These are phyloP conservation scores for Smittium mucronatum DNA, from an alignment of 371 early-diverging fungal species.

Conservation along the genomic window DNA sequence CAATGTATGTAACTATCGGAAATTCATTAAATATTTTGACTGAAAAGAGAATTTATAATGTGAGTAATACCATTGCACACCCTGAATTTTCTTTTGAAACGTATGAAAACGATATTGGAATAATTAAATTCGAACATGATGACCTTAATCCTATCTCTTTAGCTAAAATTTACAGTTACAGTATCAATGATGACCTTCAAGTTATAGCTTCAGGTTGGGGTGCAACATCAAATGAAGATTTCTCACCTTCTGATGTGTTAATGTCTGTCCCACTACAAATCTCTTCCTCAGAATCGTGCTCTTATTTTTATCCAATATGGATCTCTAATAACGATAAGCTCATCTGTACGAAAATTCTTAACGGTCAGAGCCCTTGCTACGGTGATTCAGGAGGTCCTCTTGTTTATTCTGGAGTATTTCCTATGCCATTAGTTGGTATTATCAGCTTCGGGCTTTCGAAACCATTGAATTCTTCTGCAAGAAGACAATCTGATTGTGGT, in stretches of 20 bases:
- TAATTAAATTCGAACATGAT: neutral
- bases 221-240: neutral
- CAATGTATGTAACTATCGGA: neutral
- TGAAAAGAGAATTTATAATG: neutral
- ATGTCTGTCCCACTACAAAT: constrained; percentile 20
- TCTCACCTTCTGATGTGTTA: constrained; percentile 13
- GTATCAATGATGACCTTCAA: neutral
- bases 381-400: constrained; percentile 33
- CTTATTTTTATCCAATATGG: constrained; percentile 8
- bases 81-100: neutral
- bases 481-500: neutral
- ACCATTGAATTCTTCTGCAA: neutral
- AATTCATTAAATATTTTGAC: neutral
- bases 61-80: neutral
- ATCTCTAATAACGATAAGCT: constrained; percentile 2
- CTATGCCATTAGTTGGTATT: neutral
- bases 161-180: neutral
- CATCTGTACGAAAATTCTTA: constrained; percentile 22
- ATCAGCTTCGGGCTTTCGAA: neutral
- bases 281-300: constrained; percentile 13
- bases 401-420: neutral
- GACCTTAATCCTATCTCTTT: neutral
- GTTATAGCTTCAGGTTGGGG: constrained; percentile 4
- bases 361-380: constrained; percentile 23
- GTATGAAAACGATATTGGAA: neutral